Percentiles rank a stretch among this genome's conserved stretches.
These are phyloP conservation scores for Pseudogymnoascus sp. DNA, from an alignment of 2,329 filamentous ascomycete species.

Conservation along the genomic window DNA sequence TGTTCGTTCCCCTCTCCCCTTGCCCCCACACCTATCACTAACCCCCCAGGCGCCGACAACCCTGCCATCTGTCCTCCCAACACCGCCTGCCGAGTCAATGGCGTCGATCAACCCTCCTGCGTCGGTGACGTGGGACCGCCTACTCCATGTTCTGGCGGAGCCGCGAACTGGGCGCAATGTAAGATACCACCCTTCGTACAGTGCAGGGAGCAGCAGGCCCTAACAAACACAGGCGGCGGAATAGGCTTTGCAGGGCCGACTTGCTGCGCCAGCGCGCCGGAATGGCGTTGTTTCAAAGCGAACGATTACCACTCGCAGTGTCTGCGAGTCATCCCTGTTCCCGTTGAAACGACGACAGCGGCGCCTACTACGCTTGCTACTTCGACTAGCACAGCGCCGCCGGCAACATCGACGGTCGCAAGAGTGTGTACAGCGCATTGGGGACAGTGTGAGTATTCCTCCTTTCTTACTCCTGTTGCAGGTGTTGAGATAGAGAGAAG, in stretches of 20 bases:
- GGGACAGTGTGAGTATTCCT: not conserved
- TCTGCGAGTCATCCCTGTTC: not conserved
- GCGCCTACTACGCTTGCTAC: not conserved
- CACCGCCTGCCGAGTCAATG: not conserved
- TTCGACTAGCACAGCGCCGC: not conserved
- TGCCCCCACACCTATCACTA: not conserved
- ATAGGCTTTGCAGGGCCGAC: not conserved
- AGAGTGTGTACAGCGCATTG: not conserved
- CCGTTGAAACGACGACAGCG: not conserved
- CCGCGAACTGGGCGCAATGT: not conserved
- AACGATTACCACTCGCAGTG: not conserved
- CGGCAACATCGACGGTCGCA: not conserved
- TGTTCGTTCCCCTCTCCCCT: not conserved
- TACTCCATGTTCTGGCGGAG: not conserved
- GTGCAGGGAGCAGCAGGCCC: not conserved
- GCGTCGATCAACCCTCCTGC: not conserved
- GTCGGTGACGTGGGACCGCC: constrained; percentile 8
- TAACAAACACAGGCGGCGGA: not conserved
- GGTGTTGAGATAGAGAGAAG: not conserved
- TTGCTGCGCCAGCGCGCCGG: not conserved
- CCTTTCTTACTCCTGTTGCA: not conserved
- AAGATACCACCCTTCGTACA: not conserved
- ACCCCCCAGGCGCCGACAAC: not conserved
- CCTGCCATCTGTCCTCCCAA: not conserved
- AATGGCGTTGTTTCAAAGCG: not conserved